Evolutionary conservation across 2,329 filamentous ascomycete species (phyloP).

Genomic region (Ceratocystis variospora): DNA sequence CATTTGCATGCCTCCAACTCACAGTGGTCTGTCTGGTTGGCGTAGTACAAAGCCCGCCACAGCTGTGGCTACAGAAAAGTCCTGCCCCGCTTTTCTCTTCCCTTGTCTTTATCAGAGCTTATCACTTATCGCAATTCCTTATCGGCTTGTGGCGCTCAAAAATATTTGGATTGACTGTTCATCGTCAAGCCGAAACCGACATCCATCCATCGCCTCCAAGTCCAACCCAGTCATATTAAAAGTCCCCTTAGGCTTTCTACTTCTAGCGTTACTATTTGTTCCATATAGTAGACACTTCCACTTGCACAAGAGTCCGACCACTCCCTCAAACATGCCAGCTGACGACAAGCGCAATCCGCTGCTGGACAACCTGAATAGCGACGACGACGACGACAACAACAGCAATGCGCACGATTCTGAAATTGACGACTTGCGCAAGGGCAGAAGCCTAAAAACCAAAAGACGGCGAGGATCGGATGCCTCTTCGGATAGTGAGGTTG

Average conservation of each 20-base stretch:
- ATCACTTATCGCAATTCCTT: background rate
- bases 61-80: background rate
- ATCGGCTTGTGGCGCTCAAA: constrained; percentile 14
- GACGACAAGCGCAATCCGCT: constrained; percentile 18
- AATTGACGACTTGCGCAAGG: constrained; percentile 51
- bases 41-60: background rate
- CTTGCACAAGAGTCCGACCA: background rate
- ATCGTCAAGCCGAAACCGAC: background rate
- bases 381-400: constrained; percentile 34
- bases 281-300: background rate
- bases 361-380: constrained; percentile 33
- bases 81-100: background rate
- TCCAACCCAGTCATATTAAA: background rate
- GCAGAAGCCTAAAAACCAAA: constrained; percentile 47
- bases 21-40: background rate
- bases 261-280: background rate
- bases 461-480: constrained; percentile 40
- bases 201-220: background rate
- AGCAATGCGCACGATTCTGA: constrained; percentile 47
- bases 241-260: background rate
- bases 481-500: no score
- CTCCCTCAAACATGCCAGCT: constrained; percentile 22
- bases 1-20: no score
- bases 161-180: constrained; percentile 12
- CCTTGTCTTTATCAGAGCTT: background rate